Evolutionary conservation across 768 basidiomycete species (phyloP).

Genomic region (Boletus sp.): DNA sequence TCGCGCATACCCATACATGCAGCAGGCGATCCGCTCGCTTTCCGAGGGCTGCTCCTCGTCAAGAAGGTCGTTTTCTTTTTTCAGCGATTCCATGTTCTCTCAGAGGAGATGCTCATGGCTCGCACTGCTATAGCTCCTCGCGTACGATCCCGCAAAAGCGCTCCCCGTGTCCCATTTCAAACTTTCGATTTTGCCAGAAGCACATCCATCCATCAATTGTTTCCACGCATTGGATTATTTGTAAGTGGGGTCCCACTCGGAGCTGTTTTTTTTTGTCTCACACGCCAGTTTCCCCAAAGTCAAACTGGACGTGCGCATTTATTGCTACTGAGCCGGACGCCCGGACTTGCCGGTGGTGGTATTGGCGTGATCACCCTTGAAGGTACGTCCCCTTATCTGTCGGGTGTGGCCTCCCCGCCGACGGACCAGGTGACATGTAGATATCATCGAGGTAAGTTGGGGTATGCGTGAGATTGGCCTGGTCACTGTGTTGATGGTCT

Average conservation of each 20-base stretch:
- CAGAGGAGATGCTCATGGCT: conserved; percentile 1
- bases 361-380: conserved; percentile 90
- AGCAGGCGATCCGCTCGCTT: conserved; percentile 61
- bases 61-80: conserved; percentile 57
- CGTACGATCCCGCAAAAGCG: conserved; percentile 81
- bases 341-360: conserved; percentile 78
- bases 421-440: conserved; percentile 31
- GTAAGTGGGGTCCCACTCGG: conserved; percentile 35
- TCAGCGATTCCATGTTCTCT: background rate
- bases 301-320: conserved; percentile 96
- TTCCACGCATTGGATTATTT: conserved; percentile 95
- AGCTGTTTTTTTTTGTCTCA: conserved; percentile 1
- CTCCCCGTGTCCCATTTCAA: conserved; percentile 72
- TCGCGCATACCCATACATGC: conserved; percentile 90
- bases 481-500: background rate
- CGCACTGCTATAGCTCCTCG: conserved; percentile 56
- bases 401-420: background rate
- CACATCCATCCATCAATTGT: conserved; percentile 82
- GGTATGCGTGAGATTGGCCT: conserved; percentile 2
- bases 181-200: conserved; percentile 86
- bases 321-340: conserved; percentile 77
- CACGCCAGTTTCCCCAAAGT: conserved; percentile 43
- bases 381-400: conserved; percentile 40
- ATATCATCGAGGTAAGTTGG: conserved; percentile 63
- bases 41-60: conserved; percentile 77